Evolutionary conservation across 2,329 filamentous ascomycete genomes (phyloP).

Genomic region (Fusarium nelsonii): DNA sequence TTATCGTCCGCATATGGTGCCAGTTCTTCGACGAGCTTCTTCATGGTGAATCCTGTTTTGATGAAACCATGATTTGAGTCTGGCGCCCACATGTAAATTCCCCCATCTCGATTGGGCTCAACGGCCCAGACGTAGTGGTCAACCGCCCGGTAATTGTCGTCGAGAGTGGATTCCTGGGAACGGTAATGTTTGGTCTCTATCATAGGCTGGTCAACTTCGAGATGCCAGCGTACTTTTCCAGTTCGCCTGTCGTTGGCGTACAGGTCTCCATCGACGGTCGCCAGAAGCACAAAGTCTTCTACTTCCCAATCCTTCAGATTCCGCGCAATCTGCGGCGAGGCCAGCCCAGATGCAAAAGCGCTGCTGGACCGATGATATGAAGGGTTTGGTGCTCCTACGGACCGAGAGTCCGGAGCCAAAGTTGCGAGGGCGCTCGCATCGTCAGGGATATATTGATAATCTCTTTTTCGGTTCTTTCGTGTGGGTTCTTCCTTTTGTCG

Average conservation of each 20-base stretch:
- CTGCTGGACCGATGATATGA: slow-evolving; percentile 68
- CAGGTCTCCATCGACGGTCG: slow-evolving; percentile 98
- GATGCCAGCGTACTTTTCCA: slow-evolving; percentile 85
- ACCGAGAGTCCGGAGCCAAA: slow-evolving; percentile 88
- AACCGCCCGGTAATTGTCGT: slow-evolving; percentile 72
- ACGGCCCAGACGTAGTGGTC: slow-evolving; percentile 96
- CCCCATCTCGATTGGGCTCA: slow-evolving; percentile 88
- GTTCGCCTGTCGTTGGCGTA: slow-evolving; percentile 91
- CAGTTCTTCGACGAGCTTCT: slow-evolving; percentile 86
- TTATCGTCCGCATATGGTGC: slow-evolving; percentile 81
- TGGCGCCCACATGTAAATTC: slow-evolving; percentile 87
- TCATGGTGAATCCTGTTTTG: slow-evolving; percentile 80
- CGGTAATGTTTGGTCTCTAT: slow-evolving; percentile 89
- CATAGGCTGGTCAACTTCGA: slow-evolving; percentile 87
- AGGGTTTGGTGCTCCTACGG: slow-evolving; percentile 92
- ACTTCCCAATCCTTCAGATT: slow-evolving; percentile 99
- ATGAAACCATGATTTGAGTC: slow-evolving; percentile 69
- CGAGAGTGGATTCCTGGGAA: slow-evolving; percentile 72
- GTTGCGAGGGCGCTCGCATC: slow-evolving; percentile 97
- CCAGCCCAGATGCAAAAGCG: slow-evolving; percentile 72
- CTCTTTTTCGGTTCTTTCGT: slow-evolving; percentile 51
- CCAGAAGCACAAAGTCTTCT: slow-evolving; percentile 99
- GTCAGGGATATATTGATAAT: slow-evolving; percentile 58
- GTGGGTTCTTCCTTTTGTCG: slow-evolving; percentile 43
- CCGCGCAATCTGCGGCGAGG: slow-evolving; percentile 93